Evolutionary conservation across 1,139 yeast species (phyloP).

Genomic region (Candida albicans): DNA sequence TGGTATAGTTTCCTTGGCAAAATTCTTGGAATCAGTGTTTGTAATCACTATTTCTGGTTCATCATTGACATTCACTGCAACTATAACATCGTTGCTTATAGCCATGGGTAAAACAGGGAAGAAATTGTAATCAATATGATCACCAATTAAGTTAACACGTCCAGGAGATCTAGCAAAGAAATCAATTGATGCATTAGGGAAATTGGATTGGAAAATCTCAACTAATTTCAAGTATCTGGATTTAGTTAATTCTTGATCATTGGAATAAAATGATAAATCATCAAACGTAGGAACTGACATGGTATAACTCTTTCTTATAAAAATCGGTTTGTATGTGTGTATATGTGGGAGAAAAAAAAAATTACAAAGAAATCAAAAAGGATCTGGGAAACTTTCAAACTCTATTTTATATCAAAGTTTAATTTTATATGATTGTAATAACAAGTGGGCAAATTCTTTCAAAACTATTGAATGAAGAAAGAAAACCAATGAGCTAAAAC

Average conservation of each 20-base stretch:
- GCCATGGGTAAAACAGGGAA: slow-evolving; percentile 79
- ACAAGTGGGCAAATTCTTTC: too few relatives aligned
- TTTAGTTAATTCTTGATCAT: slow-evolving; percentile 21
- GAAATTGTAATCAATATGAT: slow-evolving; percentile 69
- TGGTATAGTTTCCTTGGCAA: slow-evolving; percentile 32
- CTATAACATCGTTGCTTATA: slow-evolving; percentile 63
- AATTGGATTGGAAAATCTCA: slow-evolving; percentile 21
- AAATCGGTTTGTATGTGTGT: not conserved
- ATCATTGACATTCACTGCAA: slow-evolving; percentile 37
- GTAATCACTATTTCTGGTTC: slow-evolving; percentile 36
- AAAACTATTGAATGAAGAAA: too few relatives aligned
- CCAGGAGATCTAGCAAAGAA: slow-evolving; percentile 69
- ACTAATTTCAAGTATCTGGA: slow-evolving; percentile 28
- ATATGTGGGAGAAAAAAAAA: not conserved
- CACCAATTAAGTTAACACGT: slow-evolving; percentile 73
- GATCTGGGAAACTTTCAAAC: not conserved
- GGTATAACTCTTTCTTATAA: too few relatives aligned
- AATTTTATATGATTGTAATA: too few relatives aligned
- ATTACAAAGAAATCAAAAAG: not conserved
- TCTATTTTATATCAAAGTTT: too few relatives aligned
- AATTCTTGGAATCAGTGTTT: slow-evolving; percentile 35
- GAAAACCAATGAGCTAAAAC: too few relatives aligned
- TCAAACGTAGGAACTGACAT: slow-evolving; percentile 31
- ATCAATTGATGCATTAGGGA: slow-evolving; percentile 28
- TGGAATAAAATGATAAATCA: slow-evolving; percentile 37